Evolutionary conservation across 148 eudicot genomes (phyloP).

Genomic region (Chenopodium album): DNA sequence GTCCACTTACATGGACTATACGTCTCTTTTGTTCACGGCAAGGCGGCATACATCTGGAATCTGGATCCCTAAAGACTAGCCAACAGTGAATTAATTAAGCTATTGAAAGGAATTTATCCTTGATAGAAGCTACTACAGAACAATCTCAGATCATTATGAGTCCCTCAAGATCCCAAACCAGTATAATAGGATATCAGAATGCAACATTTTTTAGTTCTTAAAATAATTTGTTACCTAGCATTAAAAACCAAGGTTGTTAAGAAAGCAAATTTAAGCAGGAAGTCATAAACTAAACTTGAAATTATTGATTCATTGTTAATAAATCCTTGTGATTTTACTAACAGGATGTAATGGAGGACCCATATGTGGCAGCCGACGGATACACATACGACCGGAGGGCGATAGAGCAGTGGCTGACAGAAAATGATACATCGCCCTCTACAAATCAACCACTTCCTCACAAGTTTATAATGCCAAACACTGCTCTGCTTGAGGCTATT

Average conservation of each 20-base stretch:
- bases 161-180: background rate
- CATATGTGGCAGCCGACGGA: slow-evolving; percentile 92
- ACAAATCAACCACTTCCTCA: slow-evolving; percentile 58
- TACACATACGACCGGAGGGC: slow-evolving; percentile 82
- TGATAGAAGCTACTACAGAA: background rate
- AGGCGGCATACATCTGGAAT: background rate
- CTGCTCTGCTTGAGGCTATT: slow-evolving; percentile 72
- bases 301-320: background rate
- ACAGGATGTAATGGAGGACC: slow-evolving; percentile 87
- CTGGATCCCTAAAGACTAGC: background rate
- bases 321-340: slow-evolving; percentile 3
- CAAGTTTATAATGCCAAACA: slow-evolving; percentile 64
- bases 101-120: background rate
- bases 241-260: background rate
- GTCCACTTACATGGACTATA: background rate
- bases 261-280: no score
- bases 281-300: background rate
- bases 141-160: background rate
- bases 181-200: background rate
- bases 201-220: background rate
- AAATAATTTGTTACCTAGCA: background rate
- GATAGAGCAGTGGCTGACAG: slow-evolving; percentile 68
- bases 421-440: slow-evolving; percentile 63
- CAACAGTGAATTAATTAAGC: background rate
- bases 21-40: background rate